A percentile compares a stretch with the other conserved stretches of the same genome.
Conservation (phyloP, 2,329 filamentous ascomycete species). For the Fusarium armeniacum region DNA sequence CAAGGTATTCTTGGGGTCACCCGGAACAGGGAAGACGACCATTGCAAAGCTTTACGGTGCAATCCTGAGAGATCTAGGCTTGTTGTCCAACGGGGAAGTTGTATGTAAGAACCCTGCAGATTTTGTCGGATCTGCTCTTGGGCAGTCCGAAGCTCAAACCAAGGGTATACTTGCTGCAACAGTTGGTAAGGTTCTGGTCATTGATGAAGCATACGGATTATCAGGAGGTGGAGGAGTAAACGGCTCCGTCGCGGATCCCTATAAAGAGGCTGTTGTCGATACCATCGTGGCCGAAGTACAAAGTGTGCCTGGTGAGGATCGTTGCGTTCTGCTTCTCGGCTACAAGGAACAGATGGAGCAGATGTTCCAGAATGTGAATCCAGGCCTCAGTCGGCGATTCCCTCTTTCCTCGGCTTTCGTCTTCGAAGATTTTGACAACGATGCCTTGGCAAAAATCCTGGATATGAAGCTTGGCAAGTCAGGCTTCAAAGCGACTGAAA, state of each 20-base stretch:
- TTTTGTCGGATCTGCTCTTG: slow-evolving; percentile 75
- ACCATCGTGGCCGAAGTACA: slow-evolving; percentile 82
- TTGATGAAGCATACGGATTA: slow-evolving; percentile 84
- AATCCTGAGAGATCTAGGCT: slow-evolving; percentile 76
- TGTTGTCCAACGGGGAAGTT: slow-evolving; percentile 78
- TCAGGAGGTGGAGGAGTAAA: slow-evolving; percentile 58
- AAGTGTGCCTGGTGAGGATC: slow-evolving; percentile 76
- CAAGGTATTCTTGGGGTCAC: slow-evolving; percentile 76
- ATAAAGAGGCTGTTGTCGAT: slow-evolving; percentile 76
- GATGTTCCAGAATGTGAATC: slow-evolving; percentile 82
- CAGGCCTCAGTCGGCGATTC: slow-evolving; percentile 76
- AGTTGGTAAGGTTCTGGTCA: slow-evolving; percentile 80
- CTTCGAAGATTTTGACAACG: slow-evolving; percentile 76
- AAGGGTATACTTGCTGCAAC: slow-evolving; percentile 78
- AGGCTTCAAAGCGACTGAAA: slow-evolving; percentile 65
- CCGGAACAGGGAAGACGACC: slow-evolving; percentile 82
- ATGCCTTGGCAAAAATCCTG: slow-evolving; percentile 71
- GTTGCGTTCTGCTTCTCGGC: slow-evolving; percentile 78
- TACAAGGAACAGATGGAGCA: slow-evolving; percentile 77
- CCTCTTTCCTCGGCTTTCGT: slow-evolving; percentile 73
- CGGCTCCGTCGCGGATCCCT: slow-evolving; percentile 55
- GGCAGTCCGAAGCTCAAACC: slow-evolving; percentile 77
- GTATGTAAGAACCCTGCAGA: slow-evolving; percentile 80
- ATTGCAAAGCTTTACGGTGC: slow-evolving; percentile 80
- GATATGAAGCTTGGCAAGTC: slow-evolving; percentile 72